Conservation (phyloP, 352 stramenopile species). For the Globisporangium paroecandrum region DNA sequence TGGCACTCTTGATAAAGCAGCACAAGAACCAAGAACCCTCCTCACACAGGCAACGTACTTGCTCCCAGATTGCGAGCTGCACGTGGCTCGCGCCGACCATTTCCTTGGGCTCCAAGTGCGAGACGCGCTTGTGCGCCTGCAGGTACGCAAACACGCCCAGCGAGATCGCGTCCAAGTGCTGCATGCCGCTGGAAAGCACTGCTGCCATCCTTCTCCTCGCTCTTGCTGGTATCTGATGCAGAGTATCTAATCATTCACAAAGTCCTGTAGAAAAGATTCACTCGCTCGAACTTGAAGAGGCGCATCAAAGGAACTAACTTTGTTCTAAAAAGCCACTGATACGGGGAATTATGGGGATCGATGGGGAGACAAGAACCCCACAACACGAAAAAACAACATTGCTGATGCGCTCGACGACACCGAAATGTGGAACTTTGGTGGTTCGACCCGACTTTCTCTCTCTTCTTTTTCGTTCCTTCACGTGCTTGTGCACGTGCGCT, state of each 20-base stretch:
- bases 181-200: conserved; percentile 12
- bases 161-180: conserved; percentile 51
- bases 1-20: not conserved
- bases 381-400: not conserved
- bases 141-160: conserved; percentile 73
- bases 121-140: conserved; percentile 49
- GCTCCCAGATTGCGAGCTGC: conserved; percentile 64
- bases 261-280: not conserved
- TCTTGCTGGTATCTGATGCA: not conserved
- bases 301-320: not conserved
- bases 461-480: not conserved
- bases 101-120: conserved; percentile 50
- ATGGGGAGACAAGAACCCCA: not conserved
- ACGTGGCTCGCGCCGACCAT: conserved; percentile 42
- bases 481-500: not conserved
- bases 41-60: conserved; percentile 25
- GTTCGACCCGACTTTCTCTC: not conserved
- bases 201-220: not conserved
- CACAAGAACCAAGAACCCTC: not conserved
- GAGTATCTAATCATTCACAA: too few relatives aligned
- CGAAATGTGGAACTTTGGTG: not conserved
- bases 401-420: conserved; percentile 2
- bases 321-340: conserved; percentile 1
- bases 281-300: not conserved
- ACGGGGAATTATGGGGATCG: not conserved